Base-by-base conservation (phyloP, 2,329 filamentous ascomycete species). In the Cytospora chrysosperma region DNA sequence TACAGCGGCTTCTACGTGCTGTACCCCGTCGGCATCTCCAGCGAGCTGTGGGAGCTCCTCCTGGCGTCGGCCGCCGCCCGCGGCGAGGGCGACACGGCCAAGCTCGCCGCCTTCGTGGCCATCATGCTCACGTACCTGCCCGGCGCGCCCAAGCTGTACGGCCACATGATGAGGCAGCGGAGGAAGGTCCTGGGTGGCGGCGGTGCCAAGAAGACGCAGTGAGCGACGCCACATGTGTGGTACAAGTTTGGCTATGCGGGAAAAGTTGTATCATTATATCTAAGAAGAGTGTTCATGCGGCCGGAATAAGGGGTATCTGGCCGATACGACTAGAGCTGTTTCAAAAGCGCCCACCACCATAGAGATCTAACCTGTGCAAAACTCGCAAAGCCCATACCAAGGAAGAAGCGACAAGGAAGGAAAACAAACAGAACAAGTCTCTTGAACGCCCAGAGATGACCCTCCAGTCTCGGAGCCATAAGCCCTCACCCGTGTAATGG, bases 1-100 rank as follows among this genome's bases (percentile, higher is more conserved):
- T 93, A 97, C 78, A 97, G 96, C 76, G 93, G 91, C 9, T 99
- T 99, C 78, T 92, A 92, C 71, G 79, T 97, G 43, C 85, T 99
- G 26, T 99, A 99, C 77, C 95, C 95, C 1, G 75, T 98, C 65
- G 95, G 95, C 50, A 97, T 98, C 72, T 82, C 85, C 49, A 95
- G 91, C 78, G 95, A 99, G 82, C 91, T 90, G 71, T 86, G 84
- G 76, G 83, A 97, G 71, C 88, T 98, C 59, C 92, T 87, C 73
- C 80, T 83, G 62, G 88, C 91, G 5, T 65, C 72, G 1, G 83
- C 89, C 56, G 81, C 77, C 15, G 88, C 90, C 2, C 86, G 86
- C 1, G 73, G 69, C 8, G 56, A 78, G 70, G 61, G 32, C 5
- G 52, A 56, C 28, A 37, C 19, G 19, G 63, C 50, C 4, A 62